Conservation (phyloP, 2,329 filamentous ascomycete genomes). For the Diaporthe sp. region DNA sequence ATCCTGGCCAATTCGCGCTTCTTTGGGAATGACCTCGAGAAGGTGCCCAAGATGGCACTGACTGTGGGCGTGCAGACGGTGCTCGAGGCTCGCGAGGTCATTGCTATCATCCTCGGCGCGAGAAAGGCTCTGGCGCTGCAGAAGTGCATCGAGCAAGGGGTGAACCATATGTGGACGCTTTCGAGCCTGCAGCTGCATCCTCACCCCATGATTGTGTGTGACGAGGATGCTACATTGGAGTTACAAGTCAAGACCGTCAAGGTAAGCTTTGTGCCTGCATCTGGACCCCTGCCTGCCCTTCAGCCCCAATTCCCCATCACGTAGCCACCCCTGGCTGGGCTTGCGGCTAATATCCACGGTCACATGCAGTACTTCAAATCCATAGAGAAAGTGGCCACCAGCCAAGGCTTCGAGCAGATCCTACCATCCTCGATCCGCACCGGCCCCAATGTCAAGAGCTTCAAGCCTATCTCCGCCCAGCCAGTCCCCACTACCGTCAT, state of each 20-base stretch:
- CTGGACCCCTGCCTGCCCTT: neutral
- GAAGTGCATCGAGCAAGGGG: slow-evolving; percentile 79
- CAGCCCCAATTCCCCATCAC: neutral
- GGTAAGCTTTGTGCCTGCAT: slow-evolving; percentile 45
- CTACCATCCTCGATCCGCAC: slow-evolving; percentile 68
- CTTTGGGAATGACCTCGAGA: slow-evolving; percentile 74
- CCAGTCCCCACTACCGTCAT: slow-evolving; percentile 53
- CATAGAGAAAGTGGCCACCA: slow-evolving; percentile 68
- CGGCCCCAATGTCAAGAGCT: slow-evolving; percentile 51
- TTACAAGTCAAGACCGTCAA: slow-evolving; percentile 76
- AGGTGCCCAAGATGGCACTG: slow-evolving; percentile 79
- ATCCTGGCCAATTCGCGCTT: slow-evolving; percentile 83
- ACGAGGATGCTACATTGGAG: slow-evolving; percentile 78
- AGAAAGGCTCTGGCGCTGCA: slow-evolving; percentile 81
- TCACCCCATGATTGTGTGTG: slow-evolving; percentile 80
- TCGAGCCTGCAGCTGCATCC: slow-evolving; percentile 81
- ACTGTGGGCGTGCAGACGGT: slow-evolving; percentile 70
- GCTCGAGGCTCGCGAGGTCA: slow-evolving; percentile 79
- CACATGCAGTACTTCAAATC: slow-evolving; percentile 68
- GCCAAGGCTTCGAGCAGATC: slow-evolving; percentile 61
- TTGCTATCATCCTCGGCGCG: slow-evolving; percentile 80
- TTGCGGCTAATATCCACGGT: neutral
- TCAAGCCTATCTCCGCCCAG: slow-evolving; percentile 43
- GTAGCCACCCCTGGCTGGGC: neutral
- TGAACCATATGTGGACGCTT: slow-evolving; percentile 87